phyloP scores from a whole-genome alignment of 2,329 filamentous ascomycete genomes.

The Fusarium sterilihyphosum region DNA sequence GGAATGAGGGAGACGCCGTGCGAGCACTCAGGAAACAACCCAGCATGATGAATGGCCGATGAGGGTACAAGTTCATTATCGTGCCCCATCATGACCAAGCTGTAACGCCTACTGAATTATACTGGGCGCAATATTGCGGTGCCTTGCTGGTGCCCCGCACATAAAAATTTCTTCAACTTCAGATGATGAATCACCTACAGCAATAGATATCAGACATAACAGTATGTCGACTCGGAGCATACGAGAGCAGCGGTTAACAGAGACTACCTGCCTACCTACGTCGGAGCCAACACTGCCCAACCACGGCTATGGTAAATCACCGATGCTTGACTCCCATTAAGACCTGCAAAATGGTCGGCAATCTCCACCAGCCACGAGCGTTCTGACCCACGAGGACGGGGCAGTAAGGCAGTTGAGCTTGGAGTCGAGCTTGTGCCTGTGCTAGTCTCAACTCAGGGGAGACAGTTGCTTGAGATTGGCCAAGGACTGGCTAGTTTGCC shows the following conservation, averaged over 20 bases:
- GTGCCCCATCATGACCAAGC: slow-evolving; percentile 14
- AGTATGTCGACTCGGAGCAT: background rate
- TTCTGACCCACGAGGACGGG: slow-evolving; percentile 21
- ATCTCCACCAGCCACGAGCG: slow-evolving; percentile 36
- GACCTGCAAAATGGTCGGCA: slow-evolving; percentile 21
- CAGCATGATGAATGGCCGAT: slow-evolving; percentile 18
- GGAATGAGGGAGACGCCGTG: slow-evolving; percentile 24
- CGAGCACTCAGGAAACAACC: background rate
- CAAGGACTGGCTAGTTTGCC: slow-evolving; percentile 5
- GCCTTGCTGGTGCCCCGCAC: slow-evolving; percentile 25
- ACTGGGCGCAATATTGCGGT: slow-evolving; percentile 35
- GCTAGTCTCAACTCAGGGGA: slow-evolving; percentile 17
- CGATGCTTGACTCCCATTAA: slow-evolving; percentile 25
- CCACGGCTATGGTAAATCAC: slow-evolving; percentile 24
- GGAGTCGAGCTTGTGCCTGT: slow-evolving; percentile 26
- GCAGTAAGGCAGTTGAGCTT: slow-evolving; percentile 12
- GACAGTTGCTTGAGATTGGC: slow-evolving; percentile 29
- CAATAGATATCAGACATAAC: background rate
- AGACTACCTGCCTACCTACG: background rate
- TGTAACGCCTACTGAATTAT: slow-evolving; percentile 19
- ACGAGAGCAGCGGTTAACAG: background rate
- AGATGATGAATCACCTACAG: background rate
- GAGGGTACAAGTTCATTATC: slow-evolving; percentile 11
- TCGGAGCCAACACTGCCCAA: slow-evolving; percentile 16
- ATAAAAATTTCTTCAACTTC: background rate